Evolutionary conservation across 2,329 filamentous ascomycete species (phyloP).

Genomic region (Arachnomyces sp.): DNA sequence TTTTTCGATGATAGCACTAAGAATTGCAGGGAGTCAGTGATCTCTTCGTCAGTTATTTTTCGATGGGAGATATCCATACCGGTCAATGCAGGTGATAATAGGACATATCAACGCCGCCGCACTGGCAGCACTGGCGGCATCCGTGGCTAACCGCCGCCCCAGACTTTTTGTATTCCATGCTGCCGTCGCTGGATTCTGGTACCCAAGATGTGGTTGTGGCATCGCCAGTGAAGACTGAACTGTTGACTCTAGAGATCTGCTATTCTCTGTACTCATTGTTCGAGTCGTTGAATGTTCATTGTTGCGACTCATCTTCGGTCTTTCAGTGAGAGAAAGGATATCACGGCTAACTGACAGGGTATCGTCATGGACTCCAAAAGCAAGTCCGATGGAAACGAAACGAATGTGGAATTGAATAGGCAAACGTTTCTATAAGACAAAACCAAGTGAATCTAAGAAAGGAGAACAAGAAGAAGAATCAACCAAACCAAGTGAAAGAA

Average conservation of each 20-base stretch:
- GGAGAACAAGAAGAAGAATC: too few relatives aligned
- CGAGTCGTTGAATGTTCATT: background rate
- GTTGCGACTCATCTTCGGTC: constrained; percentile 3
- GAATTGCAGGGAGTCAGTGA: background rate
- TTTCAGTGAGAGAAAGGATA: too few relatives aligned
- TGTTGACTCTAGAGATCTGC: too few relatives aligned
- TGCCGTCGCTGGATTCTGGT: constrained; percentile 9
- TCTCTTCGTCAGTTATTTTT: background rate
- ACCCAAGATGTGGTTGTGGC: background rate
- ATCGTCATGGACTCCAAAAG: too few relatives aligned
- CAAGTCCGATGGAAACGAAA: too few relatives aligned
- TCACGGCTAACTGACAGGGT: too few relatives aligned
- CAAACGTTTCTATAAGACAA: too few relatives aligned
- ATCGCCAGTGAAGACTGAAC: too few relatives aligned
- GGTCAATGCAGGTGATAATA: constrained; percentile 79
- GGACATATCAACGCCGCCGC: constrained; percentile 74
- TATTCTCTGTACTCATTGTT: too few relatives aligned
- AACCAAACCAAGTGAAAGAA: too few relatives aligned
- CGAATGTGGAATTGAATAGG: too few relatives aligned
- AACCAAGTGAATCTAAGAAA: too few relatives aligned
- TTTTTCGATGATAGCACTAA: constrained; percentile 44
- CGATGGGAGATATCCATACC: constrained; percentile 42
- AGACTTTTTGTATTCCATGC: constrained; percentile 72
- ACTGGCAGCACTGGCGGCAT: constrained; percentile 60
- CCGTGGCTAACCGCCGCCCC: constrained; percentile 57